These are phyloP conservation scores for Pontederia paniculata DNA, from an alignment of 176 grass and related monocot genomes.

Conservation along the genomic window DNA sequence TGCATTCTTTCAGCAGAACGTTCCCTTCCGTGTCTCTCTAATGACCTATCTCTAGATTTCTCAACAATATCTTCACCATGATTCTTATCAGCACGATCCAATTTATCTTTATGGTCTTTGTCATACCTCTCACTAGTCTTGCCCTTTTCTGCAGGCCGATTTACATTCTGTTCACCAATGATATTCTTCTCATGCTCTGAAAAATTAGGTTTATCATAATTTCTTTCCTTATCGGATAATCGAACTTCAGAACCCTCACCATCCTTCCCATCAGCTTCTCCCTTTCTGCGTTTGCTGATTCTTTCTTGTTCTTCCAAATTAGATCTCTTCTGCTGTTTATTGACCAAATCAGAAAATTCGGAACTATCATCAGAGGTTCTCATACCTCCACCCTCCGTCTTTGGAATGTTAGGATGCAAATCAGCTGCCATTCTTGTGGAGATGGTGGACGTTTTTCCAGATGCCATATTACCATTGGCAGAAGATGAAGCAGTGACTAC, in stretches of 20 bases:
- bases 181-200: constrained; percentile 47
- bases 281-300: constrained; percentile 67
- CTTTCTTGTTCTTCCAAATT: constrained; percentile 61
- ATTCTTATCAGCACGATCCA: constrained; percentile 42
- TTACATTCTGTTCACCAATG: constrained; percentile 45
- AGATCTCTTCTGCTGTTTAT: constrained; percentile 62
- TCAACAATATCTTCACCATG: constrained; percentile 56
- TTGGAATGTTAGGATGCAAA: constrained; percentile 5
- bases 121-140: constrained; percentile 61
- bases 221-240: constrained; percentile 36
- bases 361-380: constrained; percentile 29
- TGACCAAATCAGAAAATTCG: constrained; percentile 32
- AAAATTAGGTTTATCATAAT: constrained; percentile 40
- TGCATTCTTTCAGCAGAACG: constrained; percentile 60
- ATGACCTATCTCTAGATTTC: constrained; percentile 50
- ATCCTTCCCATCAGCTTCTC: constrained; percentile 41
- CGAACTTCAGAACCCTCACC: constrained; percentile 36
- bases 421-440: constrained; percentile 29
- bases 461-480: constrained; percentile 28
- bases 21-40: constrained; percentile 53
- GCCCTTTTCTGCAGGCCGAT: constrained; percentile 33
- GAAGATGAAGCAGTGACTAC: constrained; percentile 17
- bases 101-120: constrained; percentile 54
- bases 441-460: constrained; percentile 30
- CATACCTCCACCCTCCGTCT: constrained; percentile 19